phyloP scores from a whole-genome alignment of 208 protist genomes.

The Leishmania mexicana region DNA sequence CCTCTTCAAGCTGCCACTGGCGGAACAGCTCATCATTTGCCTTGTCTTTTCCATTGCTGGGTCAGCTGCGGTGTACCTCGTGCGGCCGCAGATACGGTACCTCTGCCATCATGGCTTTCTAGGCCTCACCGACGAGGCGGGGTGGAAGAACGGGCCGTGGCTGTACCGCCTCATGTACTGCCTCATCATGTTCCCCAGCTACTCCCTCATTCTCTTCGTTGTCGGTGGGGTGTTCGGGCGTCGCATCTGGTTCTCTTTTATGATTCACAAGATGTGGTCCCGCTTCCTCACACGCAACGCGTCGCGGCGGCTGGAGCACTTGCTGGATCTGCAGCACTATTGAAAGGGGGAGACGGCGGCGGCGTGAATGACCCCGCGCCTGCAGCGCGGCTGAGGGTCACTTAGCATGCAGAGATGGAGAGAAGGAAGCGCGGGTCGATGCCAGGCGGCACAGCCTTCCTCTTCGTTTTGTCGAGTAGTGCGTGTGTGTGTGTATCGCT shows the following conservation, averaged over 20 bases:
- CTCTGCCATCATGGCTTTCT: constrained; percentile 78
- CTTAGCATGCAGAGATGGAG: background rate
- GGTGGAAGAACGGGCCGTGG: constrained; percentile 83
- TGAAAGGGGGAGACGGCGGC: constrained; percentile 7
- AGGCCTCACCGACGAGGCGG: constrained; percentile 68
- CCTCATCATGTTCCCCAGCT: constrained; percentile 82
- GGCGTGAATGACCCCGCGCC: background rate
- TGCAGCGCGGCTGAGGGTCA: background rate
- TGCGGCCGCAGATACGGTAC: constrained; percentile 75
- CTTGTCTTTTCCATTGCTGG: constrained; percentile 83
- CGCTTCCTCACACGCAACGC: constrained; percentile 71
- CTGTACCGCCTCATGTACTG: constrained; percentile 82
- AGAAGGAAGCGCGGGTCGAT: background rate
- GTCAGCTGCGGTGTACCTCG: constrained; percentile 61
- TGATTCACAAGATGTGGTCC: constrained; percentile 92
- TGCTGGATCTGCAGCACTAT: constrained; percentile 85
- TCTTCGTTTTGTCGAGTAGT: background rate
- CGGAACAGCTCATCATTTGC: constrained; percentile 83
- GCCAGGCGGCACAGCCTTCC: background rate
- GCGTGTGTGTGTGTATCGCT: background rate
- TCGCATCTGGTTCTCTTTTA: constrained; percentile 89
- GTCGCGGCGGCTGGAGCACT: constrained; percentile 46
- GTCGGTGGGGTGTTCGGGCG: constrained; percentile 77
- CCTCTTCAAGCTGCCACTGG: constrained; percentile 74
- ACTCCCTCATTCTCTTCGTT: constrained; percentile 79